phyloP scores from a whole-genome alignment of 2,329 filamentous ascomycete genomes.

The Mollisia scopiformis region DNA sequence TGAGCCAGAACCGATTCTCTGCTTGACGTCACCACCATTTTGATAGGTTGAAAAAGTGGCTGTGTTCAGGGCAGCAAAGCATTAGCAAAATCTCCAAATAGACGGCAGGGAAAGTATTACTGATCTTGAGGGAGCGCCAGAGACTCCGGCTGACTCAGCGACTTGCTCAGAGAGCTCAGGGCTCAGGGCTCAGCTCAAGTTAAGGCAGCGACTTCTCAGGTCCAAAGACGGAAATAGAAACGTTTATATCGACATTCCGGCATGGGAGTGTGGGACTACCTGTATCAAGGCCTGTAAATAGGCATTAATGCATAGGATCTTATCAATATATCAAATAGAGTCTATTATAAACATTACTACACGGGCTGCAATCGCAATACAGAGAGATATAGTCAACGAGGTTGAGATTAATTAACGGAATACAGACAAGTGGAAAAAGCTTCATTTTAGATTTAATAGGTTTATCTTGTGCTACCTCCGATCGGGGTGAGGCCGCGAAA shows the following conservation, averaged over 20 bases:
- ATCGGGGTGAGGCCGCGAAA: slow-evolving; percentile 5
- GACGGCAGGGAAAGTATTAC: too few relatives aligned
- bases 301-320: slow-evolving; percentile 3
- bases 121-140: too few relatives aligned
- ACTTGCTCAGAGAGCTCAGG: too few relatives aligned
- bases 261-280: too few relatives aligned
- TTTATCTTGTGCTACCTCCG: slow-evolving; percentile 1
- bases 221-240: not conserved
- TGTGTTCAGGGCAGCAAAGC: too few relatives aligned
- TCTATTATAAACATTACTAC: slow-evolving; percentile 3
- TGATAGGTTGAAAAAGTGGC: too few relatives aligned
- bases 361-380: slow-evolving; percentile 9
- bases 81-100: too few relatives aligned
- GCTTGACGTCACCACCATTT: too few relatives aligned
- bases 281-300: not conserved
- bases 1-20: too few relatives aligned
- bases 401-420: slow-evolving; percentile 9
- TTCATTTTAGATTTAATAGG: slow-evolving; percentile 11
- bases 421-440: slow-evolving; percentile 6
- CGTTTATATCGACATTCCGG: not conserved
- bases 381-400: slow-evolving; percentile 1
- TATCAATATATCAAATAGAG: not conserved
- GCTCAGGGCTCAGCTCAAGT: too few relatives aligned
- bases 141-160: too few relatives aligned
- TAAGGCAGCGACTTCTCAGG: not conserved